Percentiles rank a stretch among this genome's conserved stretches.
Evolutionary conservation across 352 stramenopile genomes (phyloP).

Genomic region (Aphanomyces stellatus): DNA sequence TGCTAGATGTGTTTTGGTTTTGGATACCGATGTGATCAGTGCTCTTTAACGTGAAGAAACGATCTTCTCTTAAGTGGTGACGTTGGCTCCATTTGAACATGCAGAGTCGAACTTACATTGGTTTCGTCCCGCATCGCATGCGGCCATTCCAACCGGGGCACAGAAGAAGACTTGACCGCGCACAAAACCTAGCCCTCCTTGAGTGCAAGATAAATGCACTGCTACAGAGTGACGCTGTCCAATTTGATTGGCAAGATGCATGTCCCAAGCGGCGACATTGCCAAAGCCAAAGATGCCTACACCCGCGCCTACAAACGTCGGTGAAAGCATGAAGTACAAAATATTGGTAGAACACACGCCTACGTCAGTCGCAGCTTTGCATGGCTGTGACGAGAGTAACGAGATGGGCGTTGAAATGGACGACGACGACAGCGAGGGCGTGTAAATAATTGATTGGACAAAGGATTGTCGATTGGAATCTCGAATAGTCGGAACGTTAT

Average conservation of each 20-base stretch:
- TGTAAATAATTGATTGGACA: too few species aligned
- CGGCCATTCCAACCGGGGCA: background rate
- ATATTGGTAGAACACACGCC: conserved; percentile 48
- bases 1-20: background rate
- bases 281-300: conserved; percentile 46
- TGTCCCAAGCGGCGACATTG: conserved; percentile 44
- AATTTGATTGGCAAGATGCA: conserved; percentile 65
- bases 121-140: background rate
- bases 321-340: conserved; percentile 47
- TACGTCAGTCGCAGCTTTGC: conserved; percentile 35
- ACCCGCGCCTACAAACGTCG: conserved; percentile 42
- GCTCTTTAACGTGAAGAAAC: background rate
- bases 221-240: conserved; percentile 77
- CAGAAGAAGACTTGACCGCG: background rate
- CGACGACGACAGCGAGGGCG: too few species aligned
- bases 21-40: background rate
- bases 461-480: too few species aligned
- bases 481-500: too few species aligned
- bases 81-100: background rate
- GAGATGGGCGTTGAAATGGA: background rate
- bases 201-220: background rate
- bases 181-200: background rate
- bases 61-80: background rate
- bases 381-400: conserved; percentile 21
- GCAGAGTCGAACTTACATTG: background rate